phyloP scores from a whole-genome alignment of 2,329 filamentous ascomycete genomes.

The Ophiostoma quercus region DNA sequence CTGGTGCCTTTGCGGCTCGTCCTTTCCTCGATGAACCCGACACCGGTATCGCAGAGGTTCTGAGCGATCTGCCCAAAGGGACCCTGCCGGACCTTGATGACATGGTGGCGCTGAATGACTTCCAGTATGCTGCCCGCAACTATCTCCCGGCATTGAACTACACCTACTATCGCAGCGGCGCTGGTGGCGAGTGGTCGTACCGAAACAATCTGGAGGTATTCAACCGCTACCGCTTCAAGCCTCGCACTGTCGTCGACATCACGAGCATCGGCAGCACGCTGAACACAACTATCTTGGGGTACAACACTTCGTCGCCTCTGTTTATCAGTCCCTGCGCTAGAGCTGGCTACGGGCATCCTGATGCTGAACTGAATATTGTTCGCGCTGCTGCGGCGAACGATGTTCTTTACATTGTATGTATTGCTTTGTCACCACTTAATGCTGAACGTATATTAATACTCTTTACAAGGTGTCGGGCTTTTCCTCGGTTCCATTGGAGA shows the following conservation, averaged over 20 bases:
- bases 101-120: constrained; percentile 7
- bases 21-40: constrained; percentile 1
- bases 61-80: neutral
- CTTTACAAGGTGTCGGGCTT: neutral
- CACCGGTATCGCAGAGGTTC: constrained; percentile 1
- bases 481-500: neutral
- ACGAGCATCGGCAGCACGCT: neutral
- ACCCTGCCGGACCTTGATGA: neutral
- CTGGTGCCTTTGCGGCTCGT: neutral
- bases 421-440: neutral
- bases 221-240: constrained; percentile 11
- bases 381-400: neutral
- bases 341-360: neutral
- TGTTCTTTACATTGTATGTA: constrained; percentile 1
- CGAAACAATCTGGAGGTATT: neutral
- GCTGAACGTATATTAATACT: neutral
- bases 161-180: constrained; percentile 12
- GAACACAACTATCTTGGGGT: neutral
- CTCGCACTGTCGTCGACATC: constrained; percentile 7
- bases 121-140: constrained; percentile 10
- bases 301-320: neutral
- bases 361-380: constrained; percentile 10
- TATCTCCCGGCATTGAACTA: neutral
- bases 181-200: constrained; percentile 6
- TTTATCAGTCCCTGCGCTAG: neutral